A percentile compares a stretch with the other conserved stretches of the same genome.
Evolutionary conservation across 139 green algal genomes (phyloP).

Genomic region (Chloropicon primus): DNA sequence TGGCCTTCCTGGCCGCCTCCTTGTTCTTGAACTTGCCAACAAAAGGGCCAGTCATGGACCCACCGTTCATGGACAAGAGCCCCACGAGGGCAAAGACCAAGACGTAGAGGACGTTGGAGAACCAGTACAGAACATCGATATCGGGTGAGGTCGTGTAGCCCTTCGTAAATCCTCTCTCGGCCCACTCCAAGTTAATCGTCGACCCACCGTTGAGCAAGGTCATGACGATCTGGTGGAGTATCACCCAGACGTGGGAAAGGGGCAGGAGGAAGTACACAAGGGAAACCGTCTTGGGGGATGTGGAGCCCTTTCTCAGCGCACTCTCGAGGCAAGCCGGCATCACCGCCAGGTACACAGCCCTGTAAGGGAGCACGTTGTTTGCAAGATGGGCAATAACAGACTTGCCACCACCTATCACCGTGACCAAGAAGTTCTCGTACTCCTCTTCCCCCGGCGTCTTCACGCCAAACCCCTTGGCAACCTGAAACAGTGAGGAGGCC

Average conservation of each 20-base stretch:
- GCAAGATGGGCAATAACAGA: not conserved
- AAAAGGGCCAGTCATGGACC: not conserved
- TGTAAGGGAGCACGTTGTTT: not conserved
- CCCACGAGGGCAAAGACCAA: not conserved
- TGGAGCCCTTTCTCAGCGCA: not conserved
- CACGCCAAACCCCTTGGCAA: not conserved
- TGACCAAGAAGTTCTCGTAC: not conserved
- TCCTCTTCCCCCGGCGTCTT: not conserved
- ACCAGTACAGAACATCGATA: not conserved
- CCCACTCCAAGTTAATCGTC: not conserved
- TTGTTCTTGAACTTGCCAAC: not conserved
- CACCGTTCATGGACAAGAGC: not conserved
- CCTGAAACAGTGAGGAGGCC: not conserved
- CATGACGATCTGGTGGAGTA: not conserved
- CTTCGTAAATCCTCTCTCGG: not conserved
- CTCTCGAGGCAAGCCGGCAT: not conserved
- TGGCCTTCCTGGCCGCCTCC: not conserved
- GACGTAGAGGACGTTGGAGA: not conserved
- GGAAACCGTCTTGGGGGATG: not conserved
- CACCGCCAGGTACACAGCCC: not conserved
- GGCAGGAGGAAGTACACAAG: not conserved
- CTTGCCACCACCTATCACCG: not conserved
- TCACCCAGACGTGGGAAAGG: not conserved
- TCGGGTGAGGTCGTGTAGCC: not conserved
- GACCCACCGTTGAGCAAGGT: not conserved